phyloP scores from a whole-genome alignment of 148 eudicot species.

The Rhododendron kiyosumense region DNA sequence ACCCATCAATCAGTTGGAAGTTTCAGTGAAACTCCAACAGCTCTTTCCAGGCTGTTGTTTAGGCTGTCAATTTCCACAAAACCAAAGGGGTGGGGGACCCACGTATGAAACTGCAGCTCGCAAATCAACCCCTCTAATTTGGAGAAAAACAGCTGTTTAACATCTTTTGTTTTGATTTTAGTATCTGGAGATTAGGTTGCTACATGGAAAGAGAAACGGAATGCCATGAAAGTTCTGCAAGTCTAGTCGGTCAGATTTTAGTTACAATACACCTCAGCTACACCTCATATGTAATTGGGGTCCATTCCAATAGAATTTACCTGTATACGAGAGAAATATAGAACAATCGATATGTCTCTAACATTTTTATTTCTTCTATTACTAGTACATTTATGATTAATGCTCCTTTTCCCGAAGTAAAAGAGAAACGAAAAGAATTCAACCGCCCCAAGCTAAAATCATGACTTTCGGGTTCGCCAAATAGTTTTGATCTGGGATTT shows the following conservation, averaged over 20 bases:
- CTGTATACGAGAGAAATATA: too few species aligned
- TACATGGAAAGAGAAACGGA: background rate
- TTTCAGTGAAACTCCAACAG: constrained; percentile 40
- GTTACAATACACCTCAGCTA: too few species aligned
- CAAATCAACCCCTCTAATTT: background rate
- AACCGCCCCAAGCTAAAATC: background rate
- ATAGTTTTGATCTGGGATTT: too few species aligned
- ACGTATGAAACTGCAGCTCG: constrained; percentile 14
- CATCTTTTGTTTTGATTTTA: background rate
- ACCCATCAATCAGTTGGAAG: constrained; percentile 24
- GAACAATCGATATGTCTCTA: too few species aligned
- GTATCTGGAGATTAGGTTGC: background rate
- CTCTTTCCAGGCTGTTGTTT: constrained; percentile 92
- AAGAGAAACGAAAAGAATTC: background rate
- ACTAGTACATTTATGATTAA: too few species aligned
- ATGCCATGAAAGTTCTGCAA: background rate
- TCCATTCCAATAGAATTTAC: too few species aligned
- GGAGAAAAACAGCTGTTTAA: constrained; percentile 18
- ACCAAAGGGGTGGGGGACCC: constrained; percentile 31
- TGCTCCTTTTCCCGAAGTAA: background rate
- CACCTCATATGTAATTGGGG: too few species aligned
- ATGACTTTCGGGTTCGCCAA: too few species aligned
- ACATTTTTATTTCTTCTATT: too few species aligned
- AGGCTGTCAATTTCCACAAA: constrained; percentile 48
- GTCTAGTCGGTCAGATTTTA: too few species aligned